phyloP scores from a whole-genome alignment of 495 filamentous ascomycete genomes.

The Ascobolus immersus region DNA sequence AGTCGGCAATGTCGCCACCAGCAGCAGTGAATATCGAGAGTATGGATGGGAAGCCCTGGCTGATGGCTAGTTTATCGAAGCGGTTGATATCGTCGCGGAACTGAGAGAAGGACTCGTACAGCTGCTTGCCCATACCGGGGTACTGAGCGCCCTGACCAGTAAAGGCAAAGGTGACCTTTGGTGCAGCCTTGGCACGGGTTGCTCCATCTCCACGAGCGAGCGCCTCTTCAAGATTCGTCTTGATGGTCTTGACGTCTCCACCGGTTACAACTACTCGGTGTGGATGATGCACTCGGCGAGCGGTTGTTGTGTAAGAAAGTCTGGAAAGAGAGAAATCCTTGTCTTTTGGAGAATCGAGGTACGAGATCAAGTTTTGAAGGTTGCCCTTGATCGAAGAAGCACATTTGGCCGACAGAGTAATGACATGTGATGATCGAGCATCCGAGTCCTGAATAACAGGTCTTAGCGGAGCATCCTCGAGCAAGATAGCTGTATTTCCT shows the following conservation, averaged over 20 bases:
- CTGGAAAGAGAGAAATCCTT: constrained; percentile 25
- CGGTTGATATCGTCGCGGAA: constrained; percentile 48
- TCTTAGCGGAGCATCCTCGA: constrained; percentile 29
- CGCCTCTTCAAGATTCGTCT: too few species aligned
- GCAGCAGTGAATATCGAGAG: constrained; percentile 39
- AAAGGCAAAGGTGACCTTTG: constrained; percentile 39
- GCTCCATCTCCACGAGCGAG: not conserved
- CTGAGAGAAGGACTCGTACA: constrained; percentile 36
- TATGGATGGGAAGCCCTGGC: constrained; percentile 47
- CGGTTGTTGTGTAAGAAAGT: constrained; percentile 60
- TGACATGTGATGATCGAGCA: constrained; percentile 26
- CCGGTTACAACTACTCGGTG: constrained; percentile 40
- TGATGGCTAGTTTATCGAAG: constrained; percentile 38
- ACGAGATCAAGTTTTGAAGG: constrained; percentile 23
- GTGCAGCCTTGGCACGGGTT: constrained; percentile 12
- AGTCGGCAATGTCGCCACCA: constrained; percentile 27
- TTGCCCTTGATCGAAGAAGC: constrained; percentile 30
- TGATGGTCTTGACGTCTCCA: constrained; percentile 18
- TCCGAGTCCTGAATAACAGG: constrained; percentile 19
- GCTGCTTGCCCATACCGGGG: constrained; percentile 40
- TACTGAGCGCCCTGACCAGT: constrained; percentile 48
- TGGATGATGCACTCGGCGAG: constrained; percentile 58
- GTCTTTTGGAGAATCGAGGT: constrained; percentile 29
- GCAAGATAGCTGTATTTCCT: constrained; percentile 35
- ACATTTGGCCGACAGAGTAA: constrained; percentile 34